Conservation (phyloP, 2,329 filamentous ascomycete species). For the Anthostomella pinea region DNA sequence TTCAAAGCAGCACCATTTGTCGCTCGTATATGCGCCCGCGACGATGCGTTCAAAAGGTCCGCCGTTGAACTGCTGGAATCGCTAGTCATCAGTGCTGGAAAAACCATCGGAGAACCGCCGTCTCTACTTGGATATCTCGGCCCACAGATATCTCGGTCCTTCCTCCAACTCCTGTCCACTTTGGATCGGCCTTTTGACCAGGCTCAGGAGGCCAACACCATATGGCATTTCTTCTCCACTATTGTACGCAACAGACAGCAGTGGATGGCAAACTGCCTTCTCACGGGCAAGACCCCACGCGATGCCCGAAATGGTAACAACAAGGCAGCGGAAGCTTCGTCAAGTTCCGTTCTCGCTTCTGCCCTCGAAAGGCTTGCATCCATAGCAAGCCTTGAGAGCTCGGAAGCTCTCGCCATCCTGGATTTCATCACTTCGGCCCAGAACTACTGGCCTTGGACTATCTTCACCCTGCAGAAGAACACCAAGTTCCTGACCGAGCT, state of each 20-base stretch:
- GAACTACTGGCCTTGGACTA: conserved; percentile 94
- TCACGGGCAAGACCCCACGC: conserved; percentile 82
- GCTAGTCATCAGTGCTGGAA: conserved; percentile 68
- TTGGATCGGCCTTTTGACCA: conserved; percentile 74
- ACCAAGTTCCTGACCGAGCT: conserved; percentile 69
- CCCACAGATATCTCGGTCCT: conserved; percentile 76
- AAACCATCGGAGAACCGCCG: conserved; percentile 71
- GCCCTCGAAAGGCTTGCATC: conserved; percentile 69
- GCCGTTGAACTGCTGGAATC: conserved; percentile 69
- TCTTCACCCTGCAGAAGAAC: conserved; percentile 74
- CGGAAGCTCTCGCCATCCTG: conserved; percentile 70
- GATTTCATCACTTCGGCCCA: conserved; percentile 86
- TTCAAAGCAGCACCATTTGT: conserved; percentile 78
- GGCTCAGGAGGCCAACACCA: conserved; percentile 59
- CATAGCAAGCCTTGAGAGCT: conserved; percentile 62
- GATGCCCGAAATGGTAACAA: conserved; percentile 62
- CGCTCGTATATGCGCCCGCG: conserved; percentile 70
- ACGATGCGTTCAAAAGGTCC: conserved; percentile 62
- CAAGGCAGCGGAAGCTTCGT: conserved; percentile 47
- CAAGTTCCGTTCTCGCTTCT: conserved; percentile 67
- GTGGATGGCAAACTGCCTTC: conserved; percentile 90
- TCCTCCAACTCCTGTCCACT: conserved; percentile 73
- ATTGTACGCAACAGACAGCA: conserved; percentile 89
- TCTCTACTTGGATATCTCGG: conserved; percentile 91
- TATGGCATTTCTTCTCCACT: conserved; percentile 84